Percentiles rank a stretch among this genome's conserved stretches.
These are phyloP conservation scores for Haplographium delicatum DNA, from an alignment of 495 filamentous ascomycete species.

Conservation along the genomic window DNA sequence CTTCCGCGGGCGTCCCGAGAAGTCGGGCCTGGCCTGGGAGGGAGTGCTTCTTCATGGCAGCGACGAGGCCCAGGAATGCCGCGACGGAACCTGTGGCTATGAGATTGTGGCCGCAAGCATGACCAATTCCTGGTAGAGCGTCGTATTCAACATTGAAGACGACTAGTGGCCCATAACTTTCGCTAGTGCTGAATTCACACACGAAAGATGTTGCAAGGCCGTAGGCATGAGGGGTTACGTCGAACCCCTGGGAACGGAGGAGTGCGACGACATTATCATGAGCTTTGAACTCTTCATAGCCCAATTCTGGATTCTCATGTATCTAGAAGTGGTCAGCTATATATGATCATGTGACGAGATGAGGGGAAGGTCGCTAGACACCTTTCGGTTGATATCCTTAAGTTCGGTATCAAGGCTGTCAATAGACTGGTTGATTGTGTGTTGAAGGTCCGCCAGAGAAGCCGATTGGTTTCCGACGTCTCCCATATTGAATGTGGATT, in stretches of 20 bases:
- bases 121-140: constrained; percentile 42
- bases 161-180: constrained; percentile 47
- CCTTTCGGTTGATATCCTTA: constrained; percentile 42
- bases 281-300: constrained; percentile 52
- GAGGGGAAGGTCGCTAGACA: too few relatives aligned
- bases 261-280: constrained; percentile 54
- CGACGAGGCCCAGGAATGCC: constrained; percentile 51
- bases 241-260: constrained; percentile 45
- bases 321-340: constrained; percentile 40
- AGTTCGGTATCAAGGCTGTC: constrained; percentile 29
- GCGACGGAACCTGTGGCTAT: constrained; percentile 60
- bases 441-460: background rate
- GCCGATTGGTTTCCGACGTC: too few relatives aligned
- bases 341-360: background rate
- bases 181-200: constrained; percentile 41
- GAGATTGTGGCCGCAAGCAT: constrained; percentile 68
- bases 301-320: constrained; percentile 56
- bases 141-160: constrained; percentile 55
- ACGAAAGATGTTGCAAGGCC: constrained; percentile 52
- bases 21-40: constrained; percentile 53
- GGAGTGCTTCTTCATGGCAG: constrained; percentile 38
- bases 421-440: constrained; percentile 25
- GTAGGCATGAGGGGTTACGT: constrained; percentile 48
- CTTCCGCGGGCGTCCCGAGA: constrained; percentile 70
- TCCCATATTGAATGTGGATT: too few relatives aligned